A percentile compares a stretch with the other conserved stretches of the same genome.
phyloP scores from a whole-genome alignment of 23 red algal genomes.

The Gracilaria vermiculophylla region DNA sequence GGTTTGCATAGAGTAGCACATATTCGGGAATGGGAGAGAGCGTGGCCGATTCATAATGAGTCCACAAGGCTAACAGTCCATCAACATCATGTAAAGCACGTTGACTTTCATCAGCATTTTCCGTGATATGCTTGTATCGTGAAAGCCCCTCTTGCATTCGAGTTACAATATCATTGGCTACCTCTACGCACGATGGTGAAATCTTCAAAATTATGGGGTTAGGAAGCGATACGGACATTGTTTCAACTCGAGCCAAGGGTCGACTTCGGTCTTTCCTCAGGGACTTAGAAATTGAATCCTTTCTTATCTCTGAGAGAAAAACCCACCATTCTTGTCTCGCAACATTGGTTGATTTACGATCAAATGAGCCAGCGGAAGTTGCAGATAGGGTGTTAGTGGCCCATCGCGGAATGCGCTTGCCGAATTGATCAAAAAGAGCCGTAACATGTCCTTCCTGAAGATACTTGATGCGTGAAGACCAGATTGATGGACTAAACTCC shows the following conservation, averaged over 20 bases:
- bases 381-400: neutral
- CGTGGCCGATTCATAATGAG: neutral
- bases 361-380: neutral
- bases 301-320: constrained; percentile 4
- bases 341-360: neutral
- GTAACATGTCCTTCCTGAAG: constrained; percentile 38
- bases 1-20: neutral
- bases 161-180: constrained; percentile 32
- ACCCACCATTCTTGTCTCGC: constrained; percentile 2
- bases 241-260: neutral
- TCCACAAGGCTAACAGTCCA: constrained; percentile 1
- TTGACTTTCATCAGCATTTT: neutral
- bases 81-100: neutral
- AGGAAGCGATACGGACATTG: constrained; percentile 11
- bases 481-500: constrained; percentile 36
- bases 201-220: neutral
- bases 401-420: neutral
- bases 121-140: neutral
- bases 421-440: neutral
- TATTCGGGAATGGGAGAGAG: neutral
- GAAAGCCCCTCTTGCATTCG: constrained; percentile 23
- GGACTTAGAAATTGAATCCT: neutral
- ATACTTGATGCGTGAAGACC: neutral
- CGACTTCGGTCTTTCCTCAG: neutral
- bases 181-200: constrained; percentile 42